Conservation (phyloP, 306 rosid genomes). For the Rubus idaeus region DNA sequence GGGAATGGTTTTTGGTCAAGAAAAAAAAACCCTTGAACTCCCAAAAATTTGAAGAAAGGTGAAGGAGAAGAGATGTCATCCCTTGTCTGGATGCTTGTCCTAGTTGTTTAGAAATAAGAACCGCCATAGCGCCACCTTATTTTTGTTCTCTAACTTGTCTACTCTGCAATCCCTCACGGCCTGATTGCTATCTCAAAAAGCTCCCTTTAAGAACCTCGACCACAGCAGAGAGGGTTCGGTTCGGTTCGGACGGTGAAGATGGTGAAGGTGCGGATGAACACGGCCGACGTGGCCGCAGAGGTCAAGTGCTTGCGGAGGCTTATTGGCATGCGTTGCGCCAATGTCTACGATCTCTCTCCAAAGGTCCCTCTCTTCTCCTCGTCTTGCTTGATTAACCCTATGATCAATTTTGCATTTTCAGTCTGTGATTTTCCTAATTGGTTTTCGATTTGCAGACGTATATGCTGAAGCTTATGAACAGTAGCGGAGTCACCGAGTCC, state of each 20-base stretch:
- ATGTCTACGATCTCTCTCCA: constrained; percentile 91
- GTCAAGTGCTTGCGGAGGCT: constrained; percentile 77
- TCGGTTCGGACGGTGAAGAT: constrained; percentile 21
- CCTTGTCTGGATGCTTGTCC: too few relatives aligned
- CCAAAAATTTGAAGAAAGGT: too few relatives aligned
- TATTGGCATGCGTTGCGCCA: constrained; percentile 98
- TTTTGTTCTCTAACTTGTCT: neutral
- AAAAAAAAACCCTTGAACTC: too few relatives aligned
- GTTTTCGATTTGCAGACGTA: constrained; percentile 58
- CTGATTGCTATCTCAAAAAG: neutral
- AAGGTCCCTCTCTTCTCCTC: constrained; percentile 45
- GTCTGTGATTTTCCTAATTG: neutral
- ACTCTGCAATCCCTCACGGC: neutral
- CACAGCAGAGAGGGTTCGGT: neutral
- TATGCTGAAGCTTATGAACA: constrained; percentile 87
- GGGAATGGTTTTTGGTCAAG: too few relatives aligned
- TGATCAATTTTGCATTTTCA: neutral
- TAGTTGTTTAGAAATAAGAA: too few relatives aligned
- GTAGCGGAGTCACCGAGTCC: constrained; percentile 90
- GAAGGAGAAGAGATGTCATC: too few relatives aligned
- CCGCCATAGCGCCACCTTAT: neutral
- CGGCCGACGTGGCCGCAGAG: constrained; percentile 99
- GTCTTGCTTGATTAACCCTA: neutral
- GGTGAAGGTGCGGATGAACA: constrained; percentile 99
- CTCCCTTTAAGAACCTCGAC: neutral